Percentiles rank a stretch among this genome's conserved stretches.
These are phyloP conservation scores for Boletus reticulatus DNA, from an alignment of 768 basidiomycete species.

Conservation along the genomic window DNA sequence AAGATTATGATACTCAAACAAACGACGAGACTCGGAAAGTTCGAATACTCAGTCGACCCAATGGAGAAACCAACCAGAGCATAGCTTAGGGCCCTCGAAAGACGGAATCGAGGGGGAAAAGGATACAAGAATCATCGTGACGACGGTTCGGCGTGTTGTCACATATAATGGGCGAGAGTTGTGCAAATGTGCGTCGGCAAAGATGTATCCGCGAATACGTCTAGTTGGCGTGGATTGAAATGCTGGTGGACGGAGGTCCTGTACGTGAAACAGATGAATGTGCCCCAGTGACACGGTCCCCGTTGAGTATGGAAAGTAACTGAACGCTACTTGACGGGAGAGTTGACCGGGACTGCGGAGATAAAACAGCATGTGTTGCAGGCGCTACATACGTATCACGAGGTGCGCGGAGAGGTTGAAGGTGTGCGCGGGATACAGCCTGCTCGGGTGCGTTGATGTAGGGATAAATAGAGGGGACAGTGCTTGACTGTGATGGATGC, in stretches of 20 bases:
- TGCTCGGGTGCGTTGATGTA: slow-evolving; percentile 10
- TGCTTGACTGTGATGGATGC: slow-evolving; percentile 10
- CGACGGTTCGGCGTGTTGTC: not conserved
- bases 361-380: slow-evolving; percentile 9
- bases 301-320: slow-evolving; percentile 37
- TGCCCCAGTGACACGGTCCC: slow-evolving; percentile 15
- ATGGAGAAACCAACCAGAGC: slow-evolving; percentile 19
- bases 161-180: not conserved
- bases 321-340: slow-evolving; percentile 26
- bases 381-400: slow-evolving; percentile 14
- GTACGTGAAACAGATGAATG: slow-evolving; percentile 9
- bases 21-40: slow-evolving; percentile 20
- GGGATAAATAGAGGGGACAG: slow-evolving; percentile 13
- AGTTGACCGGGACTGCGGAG: slow-evolving; percentile 16
- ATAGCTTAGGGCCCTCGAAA: slow-evolving; percentile 20
- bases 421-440: slow-evolving; percentile 1
- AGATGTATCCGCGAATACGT: slow-evolving; percentile 5
- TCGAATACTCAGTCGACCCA: slow-evolving; percentile 24
- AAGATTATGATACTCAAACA: slow-evolving; percentile 32
- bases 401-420: slow-evolving; percentile 7
- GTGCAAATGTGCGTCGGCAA: slow-evolving; percentile 20
- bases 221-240: slow-evolving; percentile 26
- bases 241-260: slow-evolving; percentile 5
- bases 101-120: slow-evolving; percentile 6
- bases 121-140: slow-evolving; percentile 17